Evolutionary conservation across 805 yeast species (phyloP), one percentile per base, ranked within the genome.

Genomic region (Candida dendrica): DNA sequence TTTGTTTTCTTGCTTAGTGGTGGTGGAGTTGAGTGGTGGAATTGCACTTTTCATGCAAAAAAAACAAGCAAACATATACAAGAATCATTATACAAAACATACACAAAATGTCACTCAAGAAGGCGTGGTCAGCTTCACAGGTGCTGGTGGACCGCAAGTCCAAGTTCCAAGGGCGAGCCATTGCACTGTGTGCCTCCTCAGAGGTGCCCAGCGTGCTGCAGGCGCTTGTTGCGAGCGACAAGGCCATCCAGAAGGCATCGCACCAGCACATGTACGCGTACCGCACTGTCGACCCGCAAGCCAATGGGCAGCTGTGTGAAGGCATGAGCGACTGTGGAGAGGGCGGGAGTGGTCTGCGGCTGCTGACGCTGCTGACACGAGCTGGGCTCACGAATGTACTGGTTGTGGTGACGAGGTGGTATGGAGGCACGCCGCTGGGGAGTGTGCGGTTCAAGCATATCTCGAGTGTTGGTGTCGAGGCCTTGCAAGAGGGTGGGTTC

Each of bases 261-360:
- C 95, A 86, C 59, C 85, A 82, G 6, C 72, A 75, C 40, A 86
- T 86, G 69, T 68, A 72, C 38, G 95, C 95, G 0, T 84, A 88
- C 87, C 69, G 84, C 56, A 70, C 76, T 1, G 13, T 27, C 47
- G 48, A 29, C 41, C 43, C 14, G 43, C 47, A 47, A 29, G 41
- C 43, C 14, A 42, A 49, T 32, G 2, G 42, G 42, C 7, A 40
- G 34, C 19, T 48, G 44, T 14, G 42, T 37, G 39, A 82, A 55
- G 91, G 90, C 3, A 72, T 65, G 43, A 60, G 69, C 38, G 95
- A 86, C 57, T 69, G 79, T 53, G 89, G 90, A 0, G 95, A 86
- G 53, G 69, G 75, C 6, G 90, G 89, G 1, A 84, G 90, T 0
- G 95, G 93, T 0, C 56, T 66, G 14, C 60, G 82, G 44, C 48